phyloP scores from a whole-genome alignment of 2,329 filamentous ascomycete species.

The Whalleya microplaca region DNA sequence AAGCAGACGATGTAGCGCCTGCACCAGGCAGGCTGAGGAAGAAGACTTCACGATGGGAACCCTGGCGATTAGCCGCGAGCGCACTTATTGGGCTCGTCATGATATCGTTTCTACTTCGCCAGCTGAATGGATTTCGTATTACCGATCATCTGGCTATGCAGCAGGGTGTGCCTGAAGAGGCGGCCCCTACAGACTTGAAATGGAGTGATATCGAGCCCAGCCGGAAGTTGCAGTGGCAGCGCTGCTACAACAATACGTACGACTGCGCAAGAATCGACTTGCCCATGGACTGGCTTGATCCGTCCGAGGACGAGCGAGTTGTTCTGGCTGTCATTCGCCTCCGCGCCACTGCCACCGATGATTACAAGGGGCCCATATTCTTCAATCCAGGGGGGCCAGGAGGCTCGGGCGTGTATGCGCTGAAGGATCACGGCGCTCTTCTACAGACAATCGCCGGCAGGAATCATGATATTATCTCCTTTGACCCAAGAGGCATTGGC shows the following conservation, averaged over 20 bases:
- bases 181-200: conserved; percentile 7
- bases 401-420: conserved; percentile 47
- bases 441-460: conserved; percentile 50
- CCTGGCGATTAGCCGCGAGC: conserved; percentile 2
- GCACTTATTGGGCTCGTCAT: conserved; percentile 3
- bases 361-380: conserved; percentile 41
- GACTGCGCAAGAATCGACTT: conserved; percentile 45
- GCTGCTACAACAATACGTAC: conserved; percentile 39
- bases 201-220: conserved; percentile 37
- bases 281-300: conserved; percentile 47
- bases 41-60: conserved; percentile 3
- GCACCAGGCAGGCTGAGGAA: not conserved
- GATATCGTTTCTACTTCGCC: conserved; percentile 6
- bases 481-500: conserved; percentile 56
- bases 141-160: not conserved
- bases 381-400: conserved; percentile 52
- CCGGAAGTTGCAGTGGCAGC: conserved; percentile 39
- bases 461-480: conserved; percentile 50
- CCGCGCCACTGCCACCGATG: conserved; percentile 33
- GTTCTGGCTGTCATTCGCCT: conserved; percentile 44
- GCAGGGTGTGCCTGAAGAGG: not conserved
- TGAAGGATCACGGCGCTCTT: conserved; percentile 36
- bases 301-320: conserved; percentile 39
- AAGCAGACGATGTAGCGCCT: not conserved
- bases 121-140: not conserved